Percentiles rank a stretch among this genome's conserved stretches.
Conservation (phyloP, 2,329 filamentous ascomycete species). For the Harringtonia aguacate region DNA sequence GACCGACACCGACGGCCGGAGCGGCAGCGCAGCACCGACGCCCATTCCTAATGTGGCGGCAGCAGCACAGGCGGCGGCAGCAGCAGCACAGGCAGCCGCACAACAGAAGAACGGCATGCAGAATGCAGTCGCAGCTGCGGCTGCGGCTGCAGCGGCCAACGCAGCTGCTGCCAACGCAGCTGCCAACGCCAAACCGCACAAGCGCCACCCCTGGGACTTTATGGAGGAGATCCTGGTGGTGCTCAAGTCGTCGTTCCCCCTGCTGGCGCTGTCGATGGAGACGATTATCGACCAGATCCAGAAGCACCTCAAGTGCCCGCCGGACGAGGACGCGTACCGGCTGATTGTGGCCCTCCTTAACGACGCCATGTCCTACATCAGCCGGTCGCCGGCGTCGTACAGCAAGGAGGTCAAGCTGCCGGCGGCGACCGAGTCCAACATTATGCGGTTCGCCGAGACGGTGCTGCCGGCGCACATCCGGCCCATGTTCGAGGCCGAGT, state of each 20-base stretch:
- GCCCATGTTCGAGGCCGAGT: constrained; percentile 95
- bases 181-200: constrained; percentile 5
- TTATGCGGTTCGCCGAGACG: constrained; percentile 91
- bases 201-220: constrained; percentile 76
- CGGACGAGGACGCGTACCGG: constrained; percentile 94
- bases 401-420: constrained; percentile 88
- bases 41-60: too few relatives aligned
- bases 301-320: constrained; percentile 98
- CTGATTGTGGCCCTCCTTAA: constrained; percentile 96
- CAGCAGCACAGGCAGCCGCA: too few relatives aligned
- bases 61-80: too few relatives aligned
- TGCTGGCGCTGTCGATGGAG: constrained; percentile 95
- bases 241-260: constrained; percentile 91
- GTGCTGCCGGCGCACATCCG: constrained; percentile 91
- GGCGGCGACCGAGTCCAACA: constrained; percentile 84
- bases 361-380: constrained; percentile 87
- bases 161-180: constrained; percentile 14
- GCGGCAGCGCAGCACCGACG: too few relatives aligned
- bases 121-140: too few relatives aligned
- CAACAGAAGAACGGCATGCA: too few relatives aligned
- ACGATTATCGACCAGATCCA: constrained; percentile 99
- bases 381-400: constrained; percentile 75
- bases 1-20: too few relatives aligned
- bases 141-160: too few relatives aligned
- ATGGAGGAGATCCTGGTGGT: constrained; percentile 93